phyloP scores from a whole-genome alignment of 805 yeast species.

The Yamadazyma scolyti region DNA sequence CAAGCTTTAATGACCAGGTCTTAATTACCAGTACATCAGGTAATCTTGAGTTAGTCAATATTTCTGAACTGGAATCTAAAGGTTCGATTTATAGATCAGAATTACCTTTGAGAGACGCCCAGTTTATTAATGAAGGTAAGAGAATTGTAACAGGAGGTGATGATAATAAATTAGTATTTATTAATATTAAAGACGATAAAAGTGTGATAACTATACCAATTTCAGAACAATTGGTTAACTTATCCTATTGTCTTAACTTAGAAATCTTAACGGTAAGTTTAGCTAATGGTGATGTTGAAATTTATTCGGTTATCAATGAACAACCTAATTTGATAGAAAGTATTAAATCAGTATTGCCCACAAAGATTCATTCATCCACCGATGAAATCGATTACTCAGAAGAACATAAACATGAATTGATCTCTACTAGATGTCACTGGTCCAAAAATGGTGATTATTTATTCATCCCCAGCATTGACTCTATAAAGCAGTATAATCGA shows the following conservation, averaged over 20 bases:
- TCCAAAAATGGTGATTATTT: constrained; percentile 64
- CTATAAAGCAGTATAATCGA: constrained; percentile 44
- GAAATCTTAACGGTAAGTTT: constrained; percentile 57
- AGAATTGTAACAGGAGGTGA: constrained; percentile 64
- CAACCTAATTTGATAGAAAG: constrained; percentile 49
- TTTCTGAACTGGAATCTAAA: constrained; percentile 21
- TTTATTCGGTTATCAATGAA: constrained; percentile 55
- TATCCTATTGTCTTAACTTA: constrained; percentile 54
- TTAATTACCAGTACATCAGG: constrained; percentile 42
- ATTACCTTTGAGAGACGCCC: constrained; percentile 48
- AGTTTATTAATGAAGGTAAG: constrained; percentile 59
- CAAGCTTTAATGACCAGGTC: constrained; percentile 14
- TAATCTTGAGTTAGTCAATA: constrained; percentile 37
- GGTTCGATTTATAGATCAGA: constrained; percentile 43
- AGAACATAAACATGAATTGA: constrained; percentile 43
- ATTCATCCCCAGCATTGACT: constrained; percentile 56
- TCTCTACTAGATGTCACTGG: constrained; percentile 64
- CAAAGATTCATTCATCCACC: constrained; percentile 28
- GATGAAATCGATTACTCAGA: constrained; percentile 34
- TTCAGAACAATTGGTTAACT: constrained; percentile 53
- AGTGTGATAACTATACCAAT: constrained; percentile 26
- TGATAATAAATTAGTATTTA: constrained; percentile 51
- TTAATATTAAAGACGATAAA: constrained; percentile 24
- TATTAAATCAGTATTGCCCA: constrained; percentile 38
- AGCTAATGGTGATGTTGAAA: constrained; percentile 54